Evolutionary conservation across 148 eudicot genomes (phyloP), one percentile per base, ranked within the genome.

Genomic region (Vaccinium macrocarpon): DNA sequence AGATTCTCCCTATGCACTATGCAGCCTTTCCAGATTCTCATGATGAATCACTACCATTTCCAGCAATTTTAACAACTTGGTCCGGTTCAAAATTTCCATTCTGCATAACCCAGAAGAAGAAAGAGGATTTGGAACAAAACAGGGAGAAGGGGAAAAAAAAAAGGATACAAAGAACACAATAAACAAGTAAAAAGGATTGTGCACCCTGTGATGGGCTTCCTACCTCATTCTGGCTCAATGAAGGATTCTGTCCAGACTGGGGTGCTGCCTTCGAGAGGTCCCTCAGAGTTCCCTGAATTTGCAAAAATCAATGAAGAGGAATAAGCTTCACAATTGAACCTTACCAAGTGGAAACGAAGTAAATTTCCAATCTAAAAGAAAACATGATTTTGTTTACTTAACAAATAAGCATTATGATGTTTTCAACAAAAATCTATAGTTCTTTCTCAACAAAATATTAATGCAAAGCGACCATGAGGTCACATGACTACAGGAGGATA

Each of bases 261-360:
- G 84, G 56, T 48, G 91, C 85, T 74, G 92, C 88, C 87, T 89
- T 93, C 2, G 96, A 92, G 53, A 93, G 90, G 87, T 90, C 94
- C 86, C 94, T 89, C 79, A 93, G 86, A 51, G 96, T 90, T 82
- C 96, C 96, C 96, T 93, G 64, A 59, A 84, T 79, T 51, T n/a
- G 76, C 15, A 68, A 55, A 86, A 79, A 25, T 80, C 57, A 74
- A n/a, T 15, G 23, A 76, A 61, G 29, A 61, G 59, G 14, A 1
- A 70, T 5, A 21, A 59, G 12, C 62, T 72, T 27, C 0, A 49
- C 80, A 13, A 83, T 42, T 15, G 76, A 18, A 32, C 76, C 49
- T 18, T 35, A 72, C 48, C 1, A 78, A 8, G 8, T 15, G 35
- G 62, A 62, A 25, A 52, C 46, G 16, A 78, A 52, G 4, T 42